Conservation (phyloP, 257 asterid species). For the Forsythia viridissima region DNA sequence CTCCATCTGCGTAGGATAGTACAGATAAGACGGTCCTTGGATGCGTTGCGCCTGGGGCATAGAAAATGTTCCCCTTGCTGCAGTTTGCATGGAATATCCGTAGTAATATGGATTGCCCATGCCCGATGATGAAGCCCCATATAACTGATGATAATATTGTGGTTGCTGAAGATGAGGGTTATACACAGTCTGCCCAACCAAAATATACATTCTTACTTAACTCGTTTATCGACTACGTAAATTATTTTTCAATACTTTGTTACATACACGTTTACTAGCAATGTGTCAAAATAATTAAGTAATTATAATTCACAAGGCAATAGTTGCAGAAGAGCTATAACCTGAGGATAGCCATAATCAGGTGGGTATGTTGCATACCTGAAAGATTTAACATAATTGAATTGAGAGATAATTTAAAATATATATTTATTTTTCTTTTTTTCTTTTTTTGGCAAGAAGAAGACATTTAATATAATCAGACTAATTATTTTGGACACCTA, state of each 20-base stretch:
- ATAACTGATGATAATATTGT: constrained; percentile 68
- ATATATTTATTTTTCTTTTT: no score
- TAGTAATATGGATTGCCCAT: constrained; percentile 68
- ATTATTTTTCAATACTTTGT: not conserved
- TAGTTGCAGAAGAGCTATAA: constrained; percentile 4
- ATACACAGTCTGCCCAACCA: constrained; percentile 61
- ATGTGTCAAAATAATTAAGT: no score
- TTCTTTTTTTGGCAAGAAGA: no score
- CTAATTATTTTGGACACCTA: not conserved
- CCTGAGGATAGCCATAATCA: constrained; percentile 75
- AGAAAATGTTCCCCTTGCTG: constrained; percentile 59
- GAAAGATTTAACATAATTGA: constrained; percentile 11
- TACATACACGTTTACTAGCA: no score
- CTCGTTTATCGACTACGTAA: not conserved
- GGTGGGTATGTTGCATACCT: constrained; percentile 76
- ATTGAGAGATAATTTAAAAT: not conserved
- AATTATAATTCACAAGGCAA: not conserved
- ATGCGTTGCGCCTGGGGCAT: constrained; percentile 61
- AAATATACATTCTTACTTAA: not conserved
- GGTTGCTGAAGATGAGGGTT: constrained; percentile 73
- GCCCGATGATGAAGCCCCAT: constrained; percentile 61
- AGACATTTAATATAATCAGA: not conserved
- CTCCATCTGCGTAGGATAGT: constrained; percentile 72
- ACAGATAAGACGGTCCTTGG: constrained; percentile 70
- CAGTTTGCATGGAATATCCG: constrained; percentile 57